phyloP scores from a whole-genome alignment of 2,329 filamentous ascomycete genomes.

The Bisporella sp. region DNA sequence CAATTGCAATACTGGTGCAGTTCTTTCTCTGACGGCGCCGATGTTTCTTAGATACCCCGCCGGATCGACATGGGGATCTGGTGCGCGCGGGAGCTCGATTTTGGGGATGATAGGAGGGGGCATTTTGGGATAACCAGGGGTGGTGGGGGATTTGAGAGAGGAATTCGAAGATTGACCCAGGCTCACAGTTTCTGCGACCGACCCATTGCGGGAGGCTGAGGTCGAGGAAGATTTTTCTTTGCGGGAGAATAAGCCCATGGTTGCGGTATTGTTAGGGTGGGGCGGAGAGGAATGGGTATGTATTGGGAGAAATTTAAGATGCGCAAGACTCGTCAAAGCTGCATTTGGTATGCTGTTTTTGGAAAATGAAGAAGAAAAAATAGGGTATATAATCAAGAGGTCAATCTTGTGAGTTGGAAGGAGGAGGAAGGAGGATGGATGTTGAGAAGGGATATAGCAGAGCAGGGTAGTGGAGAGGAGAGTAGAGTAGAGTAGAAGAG shows the following conservation, averaged over 20 bases:
- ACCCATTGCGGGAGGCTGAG: slow-evolving; percentile 18
- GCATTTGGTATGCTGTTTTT: not conserved
- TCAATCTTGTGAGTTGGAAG: too few relatives aligned
- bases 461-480: not conserved
- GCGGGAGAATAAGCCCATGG: slow-evolving; percentile 26
- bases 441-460: not conserved
- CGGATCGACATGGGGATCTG: slow-evolving; percentile 82
- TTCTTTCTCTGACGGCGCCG: slow-evolving; percentile 75
- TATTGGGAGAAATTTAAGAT: not conserved
- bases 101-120: slow-evolving; percentile 51
- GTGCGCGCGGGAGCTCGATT: slow-evolving; percentile 73
- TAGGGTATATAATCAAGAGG: not conserved
- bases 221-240: slow-evolving; percentile 21
- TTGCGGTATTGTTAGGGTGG: not conserved
- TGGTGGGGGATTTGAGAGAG: slow-evolving; percentile 22
- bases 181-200: slow-evolving; percentile 17
- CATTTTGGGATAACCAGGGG: slow-evolving; percentile 23
- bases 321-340: not conserved
- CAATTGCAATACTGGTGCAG: slow-evolving; percentile 51
- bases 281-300: not conserved
- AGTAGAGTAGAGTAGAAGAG: not conserved
- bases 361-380: not conserved
- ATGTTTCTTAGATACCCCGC: slow-evolving; percentile 88
- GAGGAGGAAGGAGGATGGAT: not conserved
- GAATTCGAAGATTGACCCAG: slow-evolving; percentile 19